A percentile compares a stretch with the other conserved stretches of the same genome.
These are phyloP conservation scores for Musa itinerans DNA, from an alignment of 176 grass and related monocot genomes.

Conservation along the genomic window DNA sequence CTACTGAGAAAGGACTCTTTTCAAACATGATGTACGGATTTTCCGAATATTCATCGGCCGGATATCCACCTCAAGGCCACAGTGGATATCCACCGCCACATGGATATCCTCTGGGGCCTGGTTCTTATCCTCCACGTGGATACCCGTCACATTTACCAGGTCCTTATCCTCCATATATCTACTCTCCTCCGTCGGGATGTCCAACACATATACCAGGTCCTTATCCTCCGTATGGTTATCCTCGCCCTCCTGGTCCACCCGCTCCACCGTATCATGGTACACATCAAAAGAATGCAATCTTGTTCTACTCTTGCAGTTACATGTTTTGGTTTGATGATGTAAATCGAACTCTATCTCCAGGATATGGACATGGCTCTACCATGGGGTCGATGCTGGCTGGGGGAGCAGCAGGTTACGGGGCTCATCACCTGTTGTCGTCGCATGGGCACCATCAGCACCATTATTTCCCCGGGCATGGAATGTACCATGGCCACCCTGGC, in stretches of 20 bases:
- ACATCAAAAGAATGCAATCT: neutral
- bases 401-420: constrained; percentile 30
- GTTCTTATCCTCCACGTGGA: neutral
- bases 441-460: constrained; percentile 6
- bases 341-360: neutral
- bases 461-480: neutral
- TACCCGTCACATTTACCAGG: neutral
- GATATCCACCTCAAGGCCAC: neutral
- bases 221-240: neutral
- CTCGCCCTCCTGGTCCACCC: neutral
- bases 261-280: constrained; percentile 15
- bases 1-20: constrained; percentile 21
- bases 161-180: no score
- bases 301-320: neutral
- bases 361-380: constrained; percentile 27
- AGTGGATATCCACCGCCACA: constrained; percentile 15
- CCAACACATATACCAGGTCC: neutral
- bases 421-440: constrained; percentile 21
- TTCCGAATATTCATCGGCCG: neutral
- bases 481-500: constrained; percentile 11
- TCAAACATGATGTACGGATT: constrained; percentile 10
- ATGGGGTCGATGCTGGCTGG: constrained; percentile 10
- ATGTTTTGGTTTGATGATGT: neutral
- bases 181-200: neutral
- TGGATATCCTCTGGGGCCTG: neutral